These are phyloP conservation scores for Fragilariopsis cylindrus DNA, from an alignment of 108 stramenopile species.

Conservation along the genomic window DNA sequence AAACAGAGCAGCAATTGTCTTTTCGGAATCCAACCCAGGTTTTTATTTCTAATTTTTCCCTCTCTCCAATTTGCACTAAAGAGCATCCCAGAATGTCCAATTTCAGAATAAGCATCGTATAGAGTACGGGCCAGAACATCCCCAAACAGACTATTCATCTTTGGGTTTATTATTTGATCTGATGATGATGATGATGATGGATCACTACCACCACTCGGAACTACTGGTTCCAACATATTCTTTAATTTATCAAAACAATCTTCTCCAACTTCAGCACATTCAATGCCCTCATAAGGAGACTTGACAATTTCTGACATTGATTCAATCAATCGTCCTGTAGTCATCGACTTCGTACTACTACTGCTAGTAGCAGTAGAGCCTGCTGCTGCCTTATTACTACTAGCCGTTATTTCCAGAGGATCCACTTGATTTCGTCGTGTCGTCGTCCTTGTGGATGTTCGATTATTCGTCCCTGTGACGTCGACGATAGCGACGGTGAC, in stretches of 20 bases:
- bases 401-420: too few relatives aligned
- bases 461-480: too few relatives aligned
- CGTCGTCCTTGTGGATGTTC: too few relatives aligned
- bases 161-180: slow-evolving; percentile 4
- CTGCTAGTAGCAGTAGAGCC: too few relatives aligned
- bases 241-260: slow-evolving; percentile 26
- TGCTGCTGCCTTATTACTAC: too few relatives aligned
- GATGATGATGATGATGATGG: not conserved
- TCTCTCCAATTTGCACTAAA: slow-evolving; percentile 37
- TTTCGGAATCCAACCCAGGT: slow-evolving; percentile 32
- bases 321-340: not conserved
- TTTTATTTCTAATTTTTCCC: slow-evolving; percentile 33
- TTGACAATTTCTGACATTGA: slow-evolving; percentile 15
- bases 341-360: too few relatives aligned
- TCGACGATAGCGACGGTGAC: too few relatives aligned
- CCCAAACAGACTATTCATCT: slow-evolving; percentile 26
- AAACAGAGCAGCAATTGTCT: slow-evolving; percentile 35
- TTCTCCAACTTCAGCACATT: slow-evolving; percentile 34
- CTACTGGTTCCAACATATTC: slow-evolving; percentile 7
- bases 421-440: too few relatives aligned
- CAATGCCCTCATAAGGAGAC: slow-evolving; percentile 36
- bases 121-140: slow-evolving; percentile 14
- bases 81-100: slow-evolving; percentile 41
- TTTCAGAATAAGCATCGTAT: slow-evolving; percentile 23
- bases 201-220: too few relatives aligned